Evolutionary conservation across 2,329 filamentous ascomycete species (phyloP), one percentile per base, ranked within the genome.

Genomic region (Dothiorella sarmentorum): DNA sequence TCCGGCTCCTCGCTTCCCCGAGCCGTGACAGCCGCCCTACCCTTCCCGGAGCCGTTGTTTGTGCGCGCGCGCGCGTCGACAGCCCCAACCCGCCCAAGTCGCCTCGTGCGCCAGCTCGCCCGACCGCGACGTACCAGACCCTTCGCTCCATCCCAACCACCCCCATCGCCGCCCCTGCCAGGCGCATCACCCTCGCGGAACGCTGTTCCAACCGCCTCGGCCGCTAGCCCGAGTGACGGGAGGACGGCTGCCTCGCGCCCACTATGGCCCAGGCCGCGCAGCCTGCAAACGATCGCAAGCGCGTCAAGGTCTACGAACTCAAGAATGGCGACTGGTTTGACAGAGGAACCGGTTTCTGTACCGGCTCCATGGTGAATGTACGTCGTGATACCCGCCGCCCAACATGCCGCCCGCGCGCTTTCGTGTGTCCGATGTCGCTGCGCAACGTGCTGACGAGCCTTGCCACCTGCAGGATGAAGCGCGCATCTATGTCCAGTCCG

Each of bases 251-350:
- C 42, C 42, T 37, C 40, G 22, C 29, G 31, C 42, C 40, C 63
- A 72, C 61, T 65, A 74, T 74, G 73, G 71, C 71, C 58, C 67
- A 69, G 66, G 73, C 70, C 65, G 68, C 73, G 63, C 71, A 75
- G 66, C 75, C 77, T 63, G 71, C 76, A 65, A 78, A 76, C 67
- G 78, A 80, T 68, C 76, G 76, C 69, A 80, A 79, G 71, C 78
- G 94, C 82, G 94, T 97, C 76, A 99, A 99, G 82, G 94, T 99
- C 73, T 99, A 99, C 76, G 94, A 97, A 80, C 84, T 99, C 69
- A 91, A 90, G 75, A 91, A 96, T 78, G 96, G 96, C 82, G 94
- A 97, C 85, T 99, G 94, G 94, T 97, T 93, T 73, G 94, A 99
- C 77, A 84, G 93, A 69, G 94, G 94, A 64, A 99, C 94, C 47